phyloP scores from a whole-genome alignment of 2,329 filamentous ascomycete species.

The Neurospora crassa region DNA sequence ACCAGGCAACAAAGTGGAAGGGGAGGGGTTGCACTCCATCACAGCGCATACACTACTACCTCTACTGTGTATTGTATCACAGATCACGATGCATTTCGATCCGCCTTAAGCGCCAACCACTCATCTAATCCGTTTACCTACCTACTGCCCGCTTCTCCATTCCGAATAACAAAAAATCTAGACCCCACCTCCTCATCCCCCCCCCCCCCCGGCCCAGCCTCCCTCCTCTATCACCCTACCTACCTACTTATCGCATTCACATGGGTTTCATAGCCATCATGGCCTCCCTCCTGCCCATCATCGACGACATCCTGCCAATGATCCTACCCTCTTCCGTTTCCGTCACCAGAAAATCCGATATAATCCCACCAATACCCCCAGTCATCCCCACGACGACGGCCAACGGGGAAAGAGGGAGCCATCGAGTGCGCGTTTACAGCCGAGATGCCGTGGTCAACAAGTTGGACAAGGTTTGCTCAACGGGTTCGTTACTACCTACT shows the following conservation, averaged over 20 bases:
- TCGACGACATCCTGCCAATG: conserved; percentile 51
- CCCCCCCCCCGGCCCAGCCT: too few species aligned
- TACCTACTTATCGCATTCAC: not conserved
- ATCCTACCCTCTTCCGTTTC: conserved; percentile 49
- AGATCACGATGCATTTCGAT: not conserved
- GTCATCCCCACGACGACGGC: conserved; percentile 27
- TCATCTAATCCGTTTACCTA: too few species aligned
- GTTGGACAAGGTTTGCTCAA: conserved; percentile 57
- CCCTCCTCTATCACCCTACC: not conserved
- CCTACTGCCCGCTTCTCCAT: not conserved
- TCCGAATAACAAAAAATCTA: not conserved
- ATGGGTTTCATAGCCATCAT: conserved; percentile 23
- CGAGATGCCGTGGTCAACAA: conserved; percentile 52
- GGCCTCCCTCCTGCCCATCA: conserved; percentile 44
- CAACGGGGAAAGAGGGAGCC: conserved; percentile 24
- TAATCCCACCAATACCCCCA: conserved; percentile 29
- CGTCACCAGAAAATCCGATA: conserved; percentile 38
- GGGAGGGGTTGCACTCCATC: not conserved
- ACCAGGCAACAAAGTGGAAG: not conserved
- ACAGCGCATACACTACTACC: not conserved
- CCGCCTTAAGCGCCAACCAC: too few species aligned
- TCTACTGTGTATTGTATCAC: not conserved
- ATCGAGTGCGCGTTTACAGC: conserved; percentile 23
- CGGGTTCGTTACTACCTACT: conserved; percentile 29
- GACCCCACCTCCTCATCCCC: not conserved